Percentiles rank a stretch among this genome's conserved stretches.
Evolutionary conservation across 2,329 filamentous ascomycete species (phyloP).

Genomic region (Penicillium sclerotiorum): DNA sequence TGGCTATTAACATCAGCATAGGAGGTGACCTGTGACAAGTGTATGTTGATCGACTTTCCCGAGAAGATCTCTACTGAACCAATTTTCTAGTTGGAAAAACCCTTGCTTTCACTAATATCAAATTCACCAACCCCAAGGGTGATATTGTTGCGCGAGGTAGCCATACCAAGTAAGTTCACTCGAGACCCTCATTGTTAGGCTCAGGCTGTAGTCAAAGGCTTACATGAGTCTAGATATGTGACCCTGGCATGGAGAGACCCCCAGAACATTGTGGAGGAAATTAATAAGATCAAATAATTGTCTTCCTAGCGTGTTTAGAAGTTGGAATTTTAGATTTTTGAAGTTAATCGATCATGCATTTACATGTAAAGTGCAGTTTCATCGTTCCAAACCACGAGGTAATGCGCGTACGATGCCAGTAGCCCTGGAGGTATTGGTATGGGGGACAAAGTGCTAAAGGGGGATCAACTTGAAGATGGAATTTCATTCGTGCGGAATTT

Average conservation of each 20-base stretch:
- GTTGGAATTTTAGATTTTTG: too few species aligned
- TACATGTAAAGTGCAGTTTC: background rate
- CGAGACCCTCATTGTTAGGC: background rate
- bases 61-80: too few species aligned
- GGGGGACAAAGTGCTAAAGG: too few species aligned
- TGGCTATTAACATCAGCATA: conserved; percentile 30
- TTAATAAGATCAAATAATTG: conserved; percentile 40
- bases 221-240: conserved; percentile 51
- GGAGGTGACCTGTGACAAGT: conserved; percentile 68
- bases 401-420: too few species aligned
- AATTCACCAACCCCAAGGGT: conserved; percentile 61
- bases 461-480: conserved; percentile 8
- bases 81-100: conserved; percentile 61
- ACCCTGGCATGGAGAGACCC: conserved; percentile 64
- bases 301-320: too few species aligned
- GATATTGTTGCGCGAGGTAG: conserved; percentile 66
- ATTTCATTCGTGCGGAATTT: conserved; percentile 8
- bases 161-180: conserved; percentile 61
- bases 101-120: conserved; percentile 64
- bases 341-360: background rate
- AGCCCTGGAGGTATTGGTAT: too few species aligned
- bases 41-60: too few species aligned
- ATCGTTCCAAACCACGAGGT: too few species aligned
- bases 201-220: background rate
- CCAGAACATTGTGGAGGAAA: conserved; percentile 62